phyloP scores from a whole-genome alignment of 352 stramenopile genomes.

The Saprolegnia parasitica region DNA sequence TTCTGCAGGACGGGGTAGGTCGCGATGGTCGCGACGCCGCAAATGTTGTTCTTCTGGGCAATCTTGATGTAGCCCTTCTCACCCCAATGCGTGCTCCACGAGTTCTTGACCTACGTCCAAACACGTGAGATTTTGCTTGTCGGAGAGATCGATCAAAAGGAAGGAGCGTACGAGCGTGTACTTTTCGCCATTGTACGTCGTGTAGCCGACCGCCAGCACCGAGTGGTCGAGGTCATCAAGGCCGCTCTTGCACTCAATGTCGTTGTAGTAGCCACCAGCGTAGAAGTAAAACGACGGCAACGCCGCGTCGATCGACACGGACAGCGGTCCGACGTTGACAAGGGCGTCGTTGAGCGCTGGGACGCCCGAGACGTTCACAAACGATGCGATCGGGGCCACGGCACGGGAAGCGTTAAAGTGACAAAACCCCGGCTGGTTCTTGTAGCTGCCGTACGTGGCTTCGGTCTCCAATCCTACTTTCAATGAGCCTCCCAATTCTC shows the following conservation, averaged over 20 bases:
- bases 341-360: conserved; percentile 78
- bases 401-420: conserved; percentile 77
- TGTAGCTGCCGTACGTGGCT: conserved; percentile 80
- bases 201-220: conserved; percentile 88
- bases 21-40: conserved; percentile 88
- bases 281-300: conserved; percentile 89
- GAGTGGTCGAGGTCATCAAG: conserved; percentile 90
- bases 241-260: conserved; percentile 85
- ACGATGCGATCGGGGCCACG: conserved; percentile 67
- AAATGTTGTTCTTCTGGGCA: conserved; percentile 91
- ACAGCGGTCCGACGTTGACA: conserved; percentile 73
- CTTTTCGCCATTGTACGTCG: conserved; percentile 81
- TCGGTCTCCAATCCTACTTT: conserved; percentile 50
- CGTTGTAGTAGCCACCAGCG: conserved; percentile 77
- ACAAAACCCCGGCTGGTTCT: conserved; percentile 84
- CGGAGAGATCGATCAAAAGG: background rate
- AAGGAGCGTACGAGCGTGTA: conserved; percentile 75
- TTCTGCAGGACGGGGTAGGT: conserved; percentile 75
- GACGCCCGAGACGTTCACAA: conserved; percentile 75
- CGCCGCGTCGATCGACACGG: conserved; percentile 83
- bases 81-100: conserved; percentile 91
- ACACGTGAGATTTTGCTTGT: background rate
- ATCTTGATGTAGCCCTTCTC: conserved; percentile 92
- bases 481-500: conserved; percentile 12
- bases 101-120: conserved; percentile 81